Base-by-base conservation (phyloP, 1,139 yeast species). In the Taphrina flavorubra region DNA sequence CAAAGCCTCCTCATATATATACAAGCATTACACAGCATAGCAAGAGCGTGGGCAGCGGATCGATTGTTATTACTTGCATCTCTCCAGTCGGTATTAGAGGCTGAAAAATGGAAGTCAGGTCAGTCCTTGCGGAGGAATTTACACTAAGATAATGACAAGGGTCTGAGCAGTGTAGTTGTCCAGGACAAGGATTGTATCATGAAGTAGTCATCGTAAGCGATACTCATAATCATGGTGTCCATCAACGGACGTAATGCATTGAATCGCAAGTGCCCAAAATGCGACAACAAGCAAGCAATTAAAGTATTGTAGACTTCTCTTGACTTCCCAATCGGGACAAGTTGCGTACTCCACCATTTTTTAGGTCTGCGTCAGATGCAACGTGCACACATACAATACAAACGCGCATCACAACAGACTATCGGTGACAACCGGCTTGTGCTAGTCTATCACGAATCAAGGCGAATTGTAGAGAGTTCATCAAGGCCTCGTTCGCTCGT, bases 291-390 rank as follows among this genome's bases (percentile, higher is more conserved):
- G 31, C 31, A 25, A 25, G 31, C 31, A 25, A 4, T 25, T 25
- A 25, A 25, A 25, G 2, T 2, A 2, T 25, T 25, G 31, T 25
- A 25, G 31, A 25, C 31, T 25, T 25, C 31, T 6, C 42, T 39
- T 39, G 42, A 14, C 18, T 44, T 44, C 18, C 18, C 2, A 1
- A 44, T 1, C 47, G 47, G 47, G 47, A 14, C 18, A 44, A 44
- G 2, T 44, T 16, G 47, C 47, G 47, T n/a, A 44, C 47, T 44
- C 47, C 47, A 44, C 47, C 47, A 2, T 44, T 44, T 7, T 44
- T 44, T 25, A 2, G 31, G 2, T 25, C 4, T 25, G 31, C 31
- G 31, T 25, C 31, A 25, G 4, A 2, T 25, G 31, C 31, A 25
- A 25, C 18, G 47, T 18, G 18, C 47, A 44, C 47, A 13, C 16